Conservation (phyloP, 2,329 filamentous ascomycete genomes). For the Monosporascus sp. region DNA sequence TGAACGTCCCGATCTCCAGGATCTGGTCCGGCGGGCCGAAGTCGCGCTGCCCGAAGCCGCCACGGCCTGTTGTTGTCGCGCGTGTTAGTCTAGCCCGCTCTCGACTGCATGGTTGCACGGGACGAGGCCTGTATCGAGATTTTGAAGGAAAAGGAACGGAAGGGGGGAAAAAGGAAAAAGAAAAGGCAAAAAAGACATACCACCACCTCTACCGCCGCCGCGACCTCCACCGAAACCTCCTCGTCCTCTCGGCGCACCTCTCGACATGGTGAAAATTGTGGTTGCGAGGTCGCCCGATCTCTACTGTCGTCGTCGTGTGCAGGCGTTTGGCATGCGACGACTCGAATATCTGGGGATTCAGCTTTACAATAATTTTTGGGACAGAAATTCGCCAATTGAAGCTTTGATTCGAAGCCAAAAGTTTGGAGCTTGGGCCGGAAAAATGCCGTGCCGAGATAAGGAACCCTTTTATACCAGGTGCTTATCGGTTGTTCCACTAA, state of each 20-base stretch:
- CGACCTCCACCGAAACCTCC: constrained; percentile 24
- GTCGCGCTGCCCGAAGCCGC: constrained; percentile 28
- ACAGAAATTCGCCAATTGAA: background rate
- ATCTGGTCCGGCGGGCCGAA: constrained; percentile 29
- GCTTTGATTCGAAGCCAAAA: background rate
- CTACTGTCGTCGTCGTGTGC: background rate
- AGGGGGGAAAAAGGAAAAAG: too few species aligned
- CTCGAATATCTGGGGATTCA: background rate
- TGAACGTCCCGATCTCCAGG: constrained; percentile 82
- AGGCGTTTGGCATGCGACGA: background rate
- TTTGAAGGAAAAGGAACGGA: background rate
- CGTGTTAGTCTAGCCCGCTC: background rate
- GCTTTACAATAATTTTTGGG: background rate
- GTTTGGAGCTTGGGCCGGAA: background rate
- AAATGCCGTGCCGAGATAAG: background rate
- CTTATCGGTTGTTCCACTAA: background rate
- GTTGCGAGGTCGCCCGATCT: background rate
- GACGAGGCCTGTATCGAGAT: too few species aligned
- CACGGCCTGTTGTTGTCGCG: constrained; percentile 19
- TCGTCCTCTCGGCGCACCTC: constrained; percentile 29
- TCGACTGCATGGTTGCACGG: background rate
- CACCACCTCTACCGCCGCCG: constrained; percentile 21
- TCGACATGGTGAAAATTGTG: constrained; percentile 19
- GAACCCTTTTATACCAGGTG: background rate
- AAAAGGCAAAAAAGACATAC: constrained; percentile 17